Evolutionary conservation across 257 asterid genomes (phyloP), one percentile per base, ranked within the genome.

Genomic region (Gentiana dahurica): DNA sequence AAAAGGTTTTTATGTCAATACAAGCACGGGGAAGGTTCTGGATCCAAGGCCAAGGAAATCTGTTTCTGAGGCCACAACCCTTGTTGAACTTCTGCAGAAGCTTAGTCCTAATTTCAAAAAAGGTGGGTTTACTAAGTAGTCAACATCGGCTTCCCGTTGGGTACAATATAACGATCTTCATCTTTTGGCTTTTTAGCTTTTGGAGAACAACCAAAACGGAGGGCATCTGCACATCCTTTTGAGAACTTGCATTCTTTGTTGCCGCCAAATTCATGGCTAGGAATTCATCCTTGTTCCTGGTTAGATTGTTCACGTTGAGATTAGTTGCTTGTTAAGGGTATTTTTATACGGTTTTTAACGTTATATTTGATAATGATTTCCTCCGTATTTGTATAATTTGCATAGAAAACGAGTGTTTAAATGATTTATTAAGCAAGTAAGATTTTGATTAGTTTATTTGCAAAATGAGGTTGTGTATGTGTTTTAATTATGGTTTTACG

Each of bases 221-320:
- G 87, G 86, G 95, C 95, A 66, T 71, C 91, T 44, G 94, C 96
- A 36, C 98, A 90, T 64, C 95, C 98, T 48, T 87, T 90, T 72
- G 98, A 87, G 77, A 90, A 82, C 69, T 85, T 84, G 47, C 98
- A 81, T 69, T 77, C 95, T 57, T 57, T 82, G 62, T 66, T 90
- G 74, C 87, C 91, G 9, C 94, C 96, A 62, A 87, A 79, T 80
- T 69, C 94, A 47, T 90, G 98, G 98, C 84, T 90, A 59, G 96
- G 91, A 62, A 64, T 65, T 53, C 65, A 82, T 78, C 94, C 98
- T 64, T 64, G 53, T 85, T 66, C 94, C 95, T 6, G 96, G 98
- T 84, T 74, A 56, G 93, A 63, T 3, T 10, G n/a, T n/a, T n/a
- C n/a, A n/a, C n/a, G n/a, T n/a, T n/a, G n/a, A n/a, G n/a, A n/a